Base-by-base conservation (phyloP, 768 basidiomycete genomes). In the Auriscalpium orientale region DNA sequence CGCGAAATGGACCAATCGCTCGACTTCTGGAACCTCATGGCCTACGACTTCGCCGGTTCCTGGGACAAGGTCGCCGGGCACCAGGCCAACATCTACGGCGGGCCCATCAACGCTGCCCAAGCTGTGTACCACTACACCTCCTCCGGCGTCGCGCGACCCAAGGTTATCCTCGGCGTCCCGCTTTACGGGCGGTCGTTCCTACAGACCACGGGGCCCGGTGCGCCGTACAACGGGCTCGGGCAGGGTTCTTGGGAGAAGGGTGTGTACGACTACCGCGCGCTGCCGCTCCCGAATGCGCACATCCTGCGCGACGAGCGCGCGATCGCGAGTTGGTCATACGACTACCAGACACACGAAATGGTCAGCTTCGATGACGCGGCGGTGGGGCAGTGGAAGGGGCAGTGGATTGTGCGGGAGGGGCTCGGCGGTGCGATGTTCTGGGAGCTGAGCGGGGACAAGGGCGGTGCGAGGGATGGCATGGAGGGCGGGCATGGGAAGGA, bases 11-110 rank as follows among this genome's bases (percentile, higher is more conserved):
- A 94, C 67, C 76, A 76, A 57, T 85, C 79, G 56, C 83, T 99
- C 21, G 89, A 92, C 65, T 94, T 98, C 68, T 98, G 94, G 95
- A 98, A 99, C 67, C 72, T 99, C 69, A 99, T 99, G 97, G 84
- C 87, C 1, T 91, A 92, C 61, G 90, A 91, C 67, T 91, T 87
- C 64, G 86, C 87, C 58, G 88, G 89, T 21, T 88, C 87, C 20
- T 90, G 87, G 87, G 88, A 89, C 62, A 57, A 65, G 16, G 65
- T 78, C 54, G 81, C 87, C 5, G 83, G 85, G 62, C 84, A 98
- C 67, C 95, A 98, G 71, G 93, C 97, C 1, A 92, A 89, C 58
- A 64, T 98, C 15, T 87, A 79, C 61, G 86, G 85, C 0, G 81
- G 79, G 0, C 75, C 82, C 13, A 76, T 88, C 59, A 87, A 77